phyloP scores from a whole-genome alignment of 2,329 filamentous ascomycete species.

The Shiraia bambusicola region DNA sequence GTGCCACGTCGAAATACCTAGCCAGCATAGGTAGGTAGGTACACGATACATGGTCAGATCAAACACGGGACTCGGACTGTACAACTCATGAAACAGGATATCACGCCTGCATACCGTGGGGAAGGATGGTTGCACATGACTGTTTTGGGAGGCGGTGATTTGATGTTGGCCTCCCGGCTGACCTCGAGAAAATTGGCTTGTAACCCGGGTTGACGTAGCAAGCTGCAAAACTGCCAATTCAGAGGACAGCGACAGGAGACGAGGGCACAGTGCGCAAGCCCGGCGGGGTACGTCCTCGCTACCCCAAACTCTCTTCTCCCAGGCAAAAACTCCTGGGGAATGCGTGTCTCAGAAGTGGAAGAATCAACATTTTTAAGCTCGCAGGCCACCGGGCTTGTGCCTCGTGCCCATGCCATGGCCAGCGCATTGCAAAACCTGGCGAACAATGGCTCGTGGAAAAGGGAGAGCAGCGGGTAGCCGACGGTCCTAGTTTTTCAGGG shows the following conservation, averaged over 20 bases:
- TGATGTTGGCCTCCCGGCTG: slow-evolving; percentile 34
- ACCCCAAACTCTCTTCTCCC: slow-evolving; percentile 16
- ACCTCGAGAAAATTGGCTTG: slow-evolving; percentile 37
- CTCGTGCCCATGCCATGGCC: slow-evolving; percentile 26
- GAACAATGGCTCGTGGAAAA: slow-evolving; percentile 25
- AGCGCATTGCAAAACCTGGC: slow-evolving; percentile 25
- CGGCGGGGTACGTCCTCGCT: slow-evolving; percentile 20
- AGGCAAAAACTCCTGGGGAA: slow-evolving; percentile 22
- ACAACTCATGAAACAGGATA: slow-evolving; percentile 45
- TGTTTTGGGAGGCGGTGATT: slow-evolving; percentile 37
- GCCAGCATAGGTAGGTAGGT: too few relatives aligned
- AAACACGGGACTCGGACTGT: slow-evolving; percentile 32
- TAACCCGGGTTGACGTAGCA: slow-evolving; percentile 34
- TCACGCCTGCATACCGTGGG: slow-evolving; percentile 35
- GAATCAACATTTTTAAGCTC: slow-evolving; percentile 12
- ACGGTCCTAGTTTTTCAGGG: too few relatives aligned
- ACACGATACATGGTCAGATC: slow-evolving; percentile 20
- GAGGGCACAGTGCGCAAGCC: slow-evolving; percentile 15
- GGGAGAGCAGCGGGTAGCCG: slow-evolving; percentile 6
- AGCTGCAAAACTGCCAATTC: slow-evolving; percentile 25
- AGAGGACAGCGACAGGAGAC: slow-evolving; percentile 14
- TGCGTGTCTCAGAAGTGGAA: slow-evolving; percentile 17
- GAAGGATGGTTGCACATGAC: slow-evolving; percentile 40
- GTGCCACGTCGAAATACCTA: slow-evolving; percentile 22
- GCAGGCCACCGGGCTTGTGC: slow-evolving; percentile 17